Conservation (phyloP, 2,329 filamentous ascomycete species). For the Fusarium sp. region DNA sequence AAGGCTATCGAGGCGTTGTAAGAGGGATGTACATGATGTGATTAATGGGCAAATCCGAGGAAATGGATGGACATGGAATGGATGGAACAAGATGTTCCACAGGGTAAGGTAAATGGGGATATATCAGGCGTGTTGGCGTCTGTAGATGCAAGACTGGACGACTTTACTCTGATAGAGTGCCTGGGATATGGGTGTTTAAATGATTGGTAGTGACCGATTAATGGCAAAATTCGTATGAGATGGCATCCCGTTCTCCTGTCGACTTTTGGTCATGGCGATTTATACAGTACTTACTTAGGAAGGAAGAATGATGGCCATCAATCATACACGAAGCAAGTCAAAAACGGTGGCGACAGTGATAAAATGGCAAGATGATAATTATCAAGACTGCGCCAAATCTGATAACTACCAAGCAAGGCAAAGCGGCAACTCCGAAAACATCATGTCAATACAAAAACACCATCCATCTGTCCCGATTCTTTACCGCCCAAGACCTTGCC, state of each 20-base stretch:
- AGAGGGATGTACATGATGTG: constrained; percentile 7
- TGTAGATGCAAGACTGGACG: constrained; percentile 26
- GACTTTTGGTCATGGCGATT: not conserved
- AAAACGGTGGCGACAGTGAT: too few species aligned
- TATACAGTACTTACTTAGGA: not conserved
- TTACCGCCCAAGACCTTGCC: not conserved
- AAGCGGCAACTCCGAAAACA: too few species aligned
- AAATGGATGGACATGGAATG: not conserved
- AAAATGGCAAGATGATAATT: too few species aligned
- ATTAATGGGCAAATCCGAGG: not conserved
- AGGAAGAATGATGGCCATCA: not conserved
- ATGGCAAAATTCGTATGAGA: not conserved
- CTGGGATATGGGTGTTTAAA: constrained; percentile 32
- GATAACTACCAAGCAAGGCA: too few species aligned
- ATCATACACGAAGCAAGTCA: too few species aligned
- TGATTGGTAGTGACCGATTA: constrained; percentile 3
- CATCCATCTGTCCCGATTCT: not conserved
- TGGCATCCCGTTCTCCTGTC: not conserved
- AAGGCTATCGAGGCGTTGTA: constrained; percentile 70
- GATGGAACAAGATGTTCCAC: constrained; percentile 3
- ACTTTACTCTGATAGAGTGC: constrained; percentile 28
- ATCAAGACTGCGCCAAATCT: too few species aligned
- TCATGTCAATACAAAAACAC: not conserved
- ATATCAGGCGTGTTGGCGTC: constrained; percentile 25
- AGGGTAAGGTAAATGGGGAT: not conserved